These are phyloP conservation scores for Oryza brachyantha DNA, from an alignment of 176 grass and related monocot genomes.

Conservation along the genomic window DNA sequence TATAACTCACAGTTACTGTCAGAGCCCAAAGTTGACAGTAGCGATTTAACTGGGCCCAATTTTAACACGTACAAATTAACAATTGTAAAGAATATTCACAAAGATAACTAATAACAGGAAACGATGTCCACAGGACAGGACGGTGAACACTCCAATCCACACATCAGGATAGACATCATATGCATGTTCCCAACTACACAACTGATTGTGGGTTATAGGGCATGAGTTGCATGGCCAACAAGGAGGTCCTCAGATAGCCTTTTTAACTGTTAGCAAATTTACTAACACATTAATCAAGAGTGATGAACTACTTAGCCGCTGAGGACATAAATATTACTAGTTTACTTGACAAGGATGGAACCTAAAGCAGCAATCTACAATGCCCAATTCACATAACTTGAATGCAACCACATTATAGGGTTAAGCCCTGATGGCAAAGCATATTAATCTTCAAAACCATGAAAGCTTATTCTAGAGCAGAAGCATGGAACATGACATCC, in stretches of 20 bases:
- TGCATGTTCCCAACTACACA: not conserved
- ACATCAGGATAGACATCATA: not conserved
- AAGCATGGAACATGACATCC: not conserved
- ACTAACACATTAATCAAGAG: not conserved
- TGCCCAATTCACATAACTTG: not conserved
- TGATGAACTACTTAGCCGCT: not conserved
- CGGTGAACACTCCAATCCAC: not conserved
- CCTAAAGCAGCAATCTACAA: constrained; percentile 2
- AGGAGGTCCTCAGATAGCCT: not conserved
- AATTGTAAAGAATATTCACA: not conserved
- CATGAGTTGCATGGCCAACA: not conserved
- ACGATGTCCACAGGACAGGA: not conserved
- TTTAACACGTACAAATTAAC: not conserved
- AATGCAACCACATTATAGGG: not conserved
- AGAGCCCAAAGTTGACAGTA: not conserved
- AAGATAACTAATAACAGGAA: not conserved
- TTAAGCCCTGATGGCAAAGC: not conserved
- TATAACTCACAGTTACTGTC: not conserved
- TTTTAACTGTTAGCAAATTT: not conserved
- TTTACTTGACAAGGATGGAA: not conserved
- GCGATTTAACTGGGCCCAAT: not conserved
- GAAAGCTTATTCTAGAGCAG: not conserved
- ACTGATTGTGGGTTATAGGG: not conserved
- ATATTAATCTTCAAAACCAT: not conserved
- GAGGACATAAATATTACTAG: not conserved